Conservation (phyloP, 805 yeast species). For the Lachancea sp. region DNA sequence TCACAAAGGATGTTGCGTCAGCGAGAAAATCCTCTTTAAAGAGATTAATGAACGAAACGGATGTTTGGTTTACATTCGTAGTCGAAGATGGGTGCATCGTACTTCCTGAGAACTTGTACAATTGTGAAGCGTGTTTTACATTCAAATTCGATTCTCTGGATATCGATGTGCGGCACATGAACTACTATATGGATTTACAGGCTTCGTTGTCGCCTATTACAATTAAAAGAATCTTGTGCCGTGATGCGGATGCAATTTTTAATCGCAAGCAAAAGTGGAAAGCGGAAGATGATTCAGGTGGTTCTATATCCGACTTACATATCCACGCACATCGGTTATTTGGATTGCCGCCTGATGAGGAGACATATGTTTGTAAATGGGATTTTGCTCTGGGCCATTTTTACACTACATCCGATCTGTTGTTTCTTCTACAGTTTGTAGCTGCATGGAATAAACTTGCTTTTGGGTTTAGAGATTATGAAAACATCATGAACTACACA, state of each 20-base stretch:
- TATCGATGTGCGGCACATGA: slow-evolving; percentile 78
- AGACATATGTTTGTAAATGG: slow-evolving; percentile 89
- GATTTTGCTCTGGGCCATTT: slow-evolving; percentile 64
- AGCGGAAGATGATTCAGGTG: slow-evolving; percentile 11
- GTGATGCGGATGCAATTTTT: slow-evolving; percentile 14
- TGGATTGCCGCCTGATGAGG: slow-evolving; percentile 84
- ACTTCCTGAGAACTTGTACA: slow-evolving; percentile 68
- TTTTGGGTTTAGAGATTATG: slow-evolving; percentile 65
- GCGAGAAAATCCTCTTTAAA: slow-evolving; percentile 23
- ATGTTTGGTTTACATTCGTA: slow-evolving; percentile 64
- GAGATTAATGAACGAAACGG: slow-evolving; percentile 65
- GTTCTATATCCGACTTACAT: slow-evolving; percentile 40
- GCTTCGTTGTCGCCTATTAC: slow-evolving; percentile 58
- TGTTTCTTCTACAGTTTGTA: slow-evolving; percentile 39
- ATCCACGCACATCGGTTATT: slow-evolving; percentile 88
- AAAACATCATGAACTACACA: slow-evolving; percentile 60
- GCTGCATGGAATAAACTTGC: slow-evolving; percentile 43
- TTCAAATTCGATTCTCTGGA: slow-evolving; percentile 59
- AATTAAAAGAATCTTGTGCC: slow-evolving; percentile 24
- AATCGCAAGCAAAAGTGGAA: slow-evolving; percentile 12
- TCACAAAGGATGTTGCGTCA: not conserved
- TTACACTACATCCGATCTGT: slow-evolving; percentile 43
- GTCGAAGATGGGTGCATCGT: slow-evolving; percentile 65
- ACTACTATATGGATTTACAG: slow-evolving; percentile 90
- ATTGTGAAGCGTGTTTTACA: slow-evolving; percentile 53